Evolutionary conservation across 768 basidiomycete genomes (phyloP), one percentile per base, ranked within the genome.

Genomic region (Suillus occidentalis): DNA sequence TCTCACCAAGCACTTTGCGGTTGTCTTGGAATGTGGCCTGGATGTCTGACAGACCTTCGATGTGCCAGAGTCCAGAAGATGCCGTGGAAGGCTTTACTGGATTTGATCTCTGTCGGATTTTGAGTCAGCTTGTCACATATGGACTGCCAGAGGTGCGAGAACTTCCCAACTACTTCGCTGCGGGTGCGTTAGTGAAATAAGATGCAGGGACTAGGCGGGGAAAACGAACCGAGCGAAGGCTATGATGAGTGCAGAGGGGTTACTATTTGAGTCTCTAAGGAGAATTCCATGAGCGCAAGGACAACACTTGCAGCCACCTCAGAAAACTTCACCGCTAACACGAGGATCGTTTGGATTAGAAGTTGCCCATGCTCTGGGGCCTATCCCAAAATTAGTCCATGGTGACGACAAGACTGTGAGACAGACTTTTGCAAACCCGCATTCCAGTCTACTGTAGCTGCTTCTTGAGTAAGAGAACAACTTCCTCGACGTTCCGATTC

Each of bases 221-320:
- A 40, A 52, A 40, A 52, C 47, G 22, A 49, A 49, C 47, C 22
- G 47, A 10, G 22, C 47, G 47, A 49, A 49, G 22, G 47, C 47
- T 13, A 49, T 22, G 13, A 49, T 22, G 13, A 49, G 22, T 12
- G 47, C 47, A 13, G 47, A 49, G 12, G 47, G 47, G 47, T 49
- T 49, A 49, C n/a, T n/a, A n/a, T 49, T 49, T 13, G 47, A 49
- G n/a, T 98, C 96, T 31, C 95, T 91, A 49, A 99, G 84, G 87
- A n/a, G n/a, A 96, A 95, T 69, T 95, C 92, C 91, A 95, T 92
- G 56, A 95, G 81, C 1, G 92, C 92, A 69, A 97, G 92, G 0
- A 99, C 95, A 50, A 98, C 97, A 67, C 89, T 95, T 1, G 94
- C 92, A 6, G 97, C 97, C 18, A 99, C 92, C 74, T 99, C 97